A percentile compares a stretch with the other conserved stretches of the same genome.
Evolutionary conservation across 495 filamentous ascomycete species (phyloP).

Genomic region (Xylaria palmicola): DNA sequence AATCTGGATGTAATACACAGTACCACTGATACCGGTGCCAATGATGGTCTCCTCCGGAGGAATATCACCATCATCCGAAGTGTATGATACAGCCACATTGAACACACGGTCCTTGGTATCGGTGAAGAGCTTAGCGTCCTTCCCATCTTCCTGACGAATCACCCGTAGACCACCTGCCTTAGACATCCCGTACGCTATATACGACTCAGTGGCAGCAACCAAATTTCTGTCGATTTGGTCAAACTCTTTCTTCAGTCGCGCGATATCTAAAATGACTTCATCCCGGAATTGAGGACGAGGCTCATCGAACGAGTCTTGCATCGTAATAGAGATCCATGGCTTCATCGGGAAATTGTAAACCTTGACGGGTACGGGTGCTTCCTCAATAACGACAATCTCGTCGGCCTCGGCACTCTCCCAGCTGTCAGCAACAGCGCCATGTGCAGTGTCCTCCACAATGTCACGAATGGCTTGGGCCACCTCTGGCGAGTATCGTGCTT

Average conservation of each 20-base stretch:
- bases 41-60: constrained; percentile 72
- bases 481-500: constrained; percentile 49
- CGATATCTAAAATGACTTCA: constrained; percentile 80
- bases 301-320: constrained; percentile 44
- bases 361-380: constrained; percentile 60
- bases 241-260: constrained; percentile 92
- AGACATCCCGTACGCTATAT: constrained; percentile 89
- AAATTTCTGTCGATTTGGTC: constrained; percentile 95
- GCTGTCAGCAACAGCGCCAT: constrained; percentile 61
- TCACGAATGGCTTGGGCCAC: constrained; percentile 58
- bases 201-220: constrained; percentile 82
- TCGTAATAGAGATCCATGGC: constrained; percentile 82
- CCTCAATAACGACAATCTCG: constrained; percentile 71
- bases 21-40: constrained; percentile 87
- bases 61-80: constrained; percentile 45
- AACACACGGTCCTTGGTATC: constrained; percentile 87
- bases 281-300: constrained; percentile 58
- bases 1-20: constrained; percentile 87
- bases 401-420: constrained; percentile 76
- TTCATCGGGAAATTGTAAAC: constrained; percentile 95
- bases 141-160: constrained; percentile 90
- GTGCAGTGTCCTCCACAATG: constrained; percentile 56
- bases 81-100: constrained; percentile 79
- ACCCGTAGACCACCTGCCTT: constrained; percentile 89
- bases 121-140: constrained; percentile 83